Percentiles rank a stretch among this genome's conserved stretches.
Conservation (phyloP, 768 basidiomycete species). For the Brasilioporus rufonigricans region DNA sequence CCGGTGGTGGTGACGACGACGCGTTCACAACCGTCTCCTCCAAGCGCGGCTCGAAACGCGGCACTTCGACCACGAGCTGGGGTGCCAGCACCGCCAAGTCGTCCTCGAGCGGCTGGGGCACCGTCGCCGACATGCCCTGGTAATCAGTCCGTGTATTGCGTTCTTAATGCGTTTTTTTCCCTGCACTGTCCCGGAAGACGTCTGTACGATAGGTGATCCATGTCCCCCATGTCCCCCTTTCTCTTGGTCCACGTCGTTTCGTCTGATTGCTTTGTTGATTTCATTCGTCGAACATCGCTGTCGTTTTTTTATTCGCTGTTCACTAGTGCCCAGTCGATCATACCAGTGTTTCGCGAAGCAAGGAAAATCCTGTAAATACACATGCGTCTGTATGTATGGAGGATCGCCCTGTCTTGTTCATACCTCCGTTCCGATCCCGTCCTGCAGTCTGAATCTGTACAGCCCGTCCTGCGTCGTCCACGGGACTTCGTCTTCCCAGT, state of each 20-base stretch:
- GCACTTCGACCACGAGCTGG: constrained; percentile 13
- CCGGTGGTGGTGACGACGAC: neutral
- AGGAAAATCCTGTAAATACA: neutral
- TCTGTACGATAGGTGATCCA: constrained; percentile 5
- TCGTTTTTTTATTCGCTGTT: neutral
- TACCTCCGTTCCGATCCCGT: constrained; percentile 28
- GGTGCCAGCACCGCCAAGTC: constrained; percentile 10
- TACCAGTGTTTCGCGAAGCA: neutral
- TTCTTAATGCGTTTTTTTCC: no score
- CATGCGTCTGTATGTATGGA: neutral
- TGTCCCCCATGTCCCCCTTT: neutral
- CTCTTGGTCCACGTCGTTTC: neutral
- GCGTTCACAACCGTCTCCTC: constrained; percentile 1
- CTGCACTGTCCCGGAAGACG: no score
- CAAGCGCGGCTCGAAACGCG: constrained; percentile 15
- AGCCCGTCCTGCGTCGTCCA: constrained; percentile 64
- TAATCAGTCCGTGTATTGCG: constrained; percentile 13
- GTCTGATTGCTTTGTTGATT: constrained; percentile 1
- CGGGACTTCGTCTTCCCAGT: constrained; percentile 91
- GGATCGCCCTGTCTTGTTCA: neutral
- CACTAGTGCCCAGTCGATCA: neutral
- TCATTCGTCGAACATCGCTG: neutral
- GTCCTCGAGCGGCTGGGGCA: constrained; percentile 29
- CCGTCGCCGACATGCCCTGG: constrained; percentile 21
- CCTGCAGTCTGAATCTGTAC: constrained; percentile 35